These are phyloP conservation scores for Talaromyces albobiverticillius DNA, from an alignment of 2,329 filamentous ascomycete species.

Conservation along the genomic window DNA sequence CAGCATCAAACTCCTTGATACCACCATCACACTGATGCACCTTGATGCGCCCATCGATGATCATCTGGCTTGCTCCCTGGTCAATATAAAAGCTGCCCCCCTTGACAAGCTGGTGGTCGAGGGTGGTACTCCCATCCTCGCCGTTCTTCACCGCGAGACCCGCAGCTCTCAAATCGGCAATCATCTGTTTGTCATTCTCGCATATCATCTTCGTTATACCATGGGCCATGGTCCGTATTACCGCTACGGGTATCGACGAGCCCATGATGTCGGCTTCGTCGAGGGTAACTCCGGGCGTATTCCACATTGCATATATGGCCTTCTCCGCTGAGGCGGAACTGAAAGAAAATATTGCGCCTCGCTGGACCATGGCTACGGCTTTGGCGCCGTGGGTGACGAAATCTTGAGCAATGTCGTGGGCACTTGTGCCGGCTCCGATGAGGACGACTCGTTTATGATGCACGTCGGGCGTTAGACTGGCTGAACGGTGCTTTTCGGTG, in stretches of 20 bases:
- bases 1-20: neutral
- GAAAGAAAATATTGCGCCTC: neutral
- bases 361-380: neutral
- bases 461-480: neutral
- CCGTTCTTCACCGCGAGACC: neutral
- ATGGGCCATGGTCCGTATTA: neutral
- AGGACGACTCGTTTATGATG: neutral
- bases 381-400: neutral
- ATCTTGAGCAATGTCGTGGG: neutral
- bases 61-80: neutral
- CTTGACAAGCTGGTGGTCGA: neutral
- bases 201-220: neutral
- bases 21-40: neutral
- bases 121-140: neutral
- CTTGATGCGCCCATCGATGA: neutral
- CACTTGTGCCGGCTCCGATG: neutral
- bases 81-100: neutral
- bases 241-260: neutral
- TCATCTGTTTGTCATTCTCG: neutral
- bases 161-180: neutral
- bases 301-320: neutral
- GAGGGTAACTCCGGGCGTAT: neutral
- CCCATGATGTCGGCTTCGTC: neutral
- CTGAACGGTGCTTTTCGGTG: neutral
- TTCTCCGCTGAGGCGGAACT: neutral